Conservation (phyloP, 805 yeast species). For the Lachancea quebecensis region DNA sequence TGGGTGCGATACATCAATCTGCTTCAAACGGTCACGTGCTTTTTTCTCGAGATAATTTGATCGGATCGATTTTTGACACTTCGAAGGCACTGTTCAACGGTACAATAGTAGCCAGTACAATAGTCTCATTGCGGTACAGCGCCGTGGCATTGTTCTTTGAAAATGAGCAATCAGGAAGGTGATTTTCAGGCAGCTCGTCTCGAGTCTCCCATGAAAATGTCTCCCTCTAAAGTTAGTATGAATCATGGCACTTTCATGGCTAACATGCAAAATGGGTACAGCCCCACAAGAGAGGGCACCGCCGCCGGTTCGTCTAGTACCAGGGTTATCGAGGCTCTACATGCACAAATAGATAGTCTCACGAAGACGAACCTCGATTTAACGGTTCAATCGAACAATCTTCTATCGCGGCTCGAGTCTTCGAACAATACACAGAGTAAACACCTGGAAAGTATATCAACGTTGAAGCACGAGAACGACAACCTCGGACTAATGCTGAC, state of each 20-base stretch:
- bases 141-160: background rate
- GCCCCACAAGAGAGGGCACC: slow-evolving; percentile 14
- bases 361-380: slow-evolving; percentile 34
- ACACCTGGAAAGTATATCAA: slow-evolving; percentile 47
- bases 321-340: slow-evolving; percentile 39
- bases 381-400: slow-evolving; percentile 40
- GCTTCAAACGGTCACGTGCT: background rate
- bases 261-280: slow-evolving; percentile 15
- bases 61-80: background rate
- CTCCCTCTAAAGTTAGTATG: slow-evolving; percentile 23
- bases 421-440: slow-evolving; percentile 38
- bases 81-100: background rate
- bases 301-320: slow-evolving; percentile 18
- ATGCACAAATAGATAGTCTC: slow-evolving; percentile 46
- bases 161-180: slow-evolving; percentile 1
- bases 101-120: background rate
- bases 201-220: slow-evolving; percentile 6
- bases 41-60: background rate
- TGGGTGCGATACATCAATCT: background rate
- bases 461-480: slow-evolving; percentile 71
- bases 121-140: background rate
- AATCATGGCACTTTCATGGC: slow-evolving; percentile 25
- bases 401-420: slow-evolving; percentile 45
- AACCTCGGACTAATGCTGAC: slow-evolving; percentile 60
- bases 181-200: background rate